A percentile compares a stretch with the other conserved stretches of the same genome.
These are phyloP conservation scores for Sugiyamaella novakii DNA, from an alignment of 1,139 yeast genomes.

Conservation along the genomic window DNA sequence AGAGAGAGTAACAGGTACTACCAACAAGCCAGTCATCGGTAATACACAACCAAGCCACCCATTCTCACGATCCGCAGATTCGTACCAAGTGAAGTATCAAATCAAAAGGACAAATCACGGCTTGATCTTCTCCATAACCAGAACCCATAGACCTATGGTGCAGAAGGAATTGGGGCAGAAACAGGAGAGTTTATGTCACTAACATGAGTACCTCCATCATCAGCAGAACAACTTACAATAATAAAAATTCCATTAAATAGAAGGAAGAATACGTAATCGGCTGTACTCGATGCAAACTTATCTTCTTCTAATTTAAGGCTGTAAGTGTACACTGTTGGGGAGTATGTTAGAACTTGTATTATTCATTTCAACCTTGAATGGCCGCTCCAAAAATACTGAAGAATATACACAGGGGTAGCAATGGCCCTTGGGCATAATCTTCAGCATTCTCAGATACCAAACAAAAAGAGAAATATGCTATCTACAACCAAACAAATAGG, in stretches of 20 bases:
- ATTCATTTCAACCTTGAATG: neutral
- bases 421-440: neutral
- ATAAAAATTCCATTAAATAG: constrained; percentile 37
- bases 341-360: constrained; percentile 1
- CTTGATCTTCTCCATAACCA: constrained; percentile 43
- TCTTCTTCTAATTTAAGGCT: constrained; percentile 38
- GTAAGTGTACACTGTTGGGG: constrained; percentile 37
- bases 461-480: constrained; percentile 17
- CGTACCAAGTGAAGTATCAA: constrained; percentile 34
- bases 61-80: constrained; percentile 36
- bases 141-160: constrained; percentile 40
- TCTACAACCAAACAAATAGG: neutral
- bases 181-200: constrained; percentile 35
- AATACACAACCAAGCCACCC: constrained; percentile 19
- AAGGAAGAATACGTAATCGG: constrained; percentile 41
- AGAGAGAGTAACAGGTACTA: constrained; percentile 21
- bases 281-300: constrained; percentile 36
- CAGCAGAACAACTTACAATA: constrained; percentile 33
- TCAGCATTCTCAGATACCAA: neutral
- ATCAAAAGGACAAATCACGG: constrained; percentile 26
- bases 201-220: neutral
- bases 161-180: constrained; percentile 38
- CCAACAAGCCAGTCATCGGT: neutral
- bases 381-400: too few relatives aligned
- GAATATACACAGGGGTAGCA: too few relatives aligned